These are phyloP conservation scores for Phytophthora citricola DNA, from an alignment of 352 stramenopile genomes.

Conservation along the genomic window DNA sequence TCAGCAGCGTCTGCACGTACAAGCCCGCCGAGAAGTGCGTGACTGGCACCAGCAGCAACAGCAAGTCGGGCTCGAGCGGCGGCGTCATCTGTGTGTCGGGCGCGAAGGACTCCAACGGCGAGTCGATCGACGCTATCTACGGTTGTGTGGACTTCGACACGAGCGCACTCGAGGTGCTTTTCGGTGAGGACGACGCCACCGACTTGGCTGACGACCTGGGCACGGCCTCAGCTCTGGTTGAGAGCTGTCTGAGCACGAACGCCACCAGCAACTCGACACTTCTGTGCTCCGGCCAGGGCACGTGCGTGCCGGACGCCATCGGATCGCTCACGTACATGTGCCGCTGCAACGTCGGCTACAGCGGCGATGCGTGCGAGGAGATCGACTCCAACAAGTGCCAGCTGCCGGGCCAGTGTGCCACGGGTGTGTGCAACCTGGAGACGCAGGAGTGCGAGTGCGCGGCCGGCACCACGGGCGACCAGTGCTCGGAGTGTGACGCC, in stretches of 20 bases:
- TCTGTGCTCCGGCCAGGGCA: conserved; percentile 72
- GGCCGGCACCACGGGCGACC: conserved; percentile 65
- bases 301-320: conserved; percentile 51
- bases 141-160: conserved; percentile 77
- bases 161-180: conserved; percentile 53
- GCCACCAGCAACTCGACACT: conserved; percentile 53
- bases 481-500: conserved; percentile 77
- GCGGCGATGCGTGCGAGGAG: conserved; percentile 55
- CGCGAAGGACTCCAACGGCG: conserved; percentile 44
- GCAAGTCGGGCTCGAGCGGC: conserved; percentile 46
- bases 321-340: conserved; percentile 66
- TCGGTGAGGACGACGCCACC: conserved; percentile 60
- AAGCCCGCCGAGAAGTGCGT: conserved; percentile 74
- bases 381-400: conserved; percentile 83
- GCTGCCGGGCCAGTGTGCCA: conserved; percentile 70
- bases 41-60: conserved; percentile 49
- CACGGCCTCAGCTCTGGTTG: conserved; percentile 49
- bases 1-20: conserved; percentile 83
- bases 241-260: conserved; percentile 59
- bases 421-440: conserved; percentile 73
- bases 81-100: conserved; percentile 61
- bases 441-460: conserved; percentile 71
- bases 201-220: conserved; percentile 61
- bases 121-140: conserved; percentile 69
- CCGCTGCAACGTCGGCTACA: conserved; percentile 82